A percentile compares a stretch with the other conserved stretches of the same genome.
Conservation (phyloP, 75 land plant genomes). For the Pinus tabuliformis region DNA sequence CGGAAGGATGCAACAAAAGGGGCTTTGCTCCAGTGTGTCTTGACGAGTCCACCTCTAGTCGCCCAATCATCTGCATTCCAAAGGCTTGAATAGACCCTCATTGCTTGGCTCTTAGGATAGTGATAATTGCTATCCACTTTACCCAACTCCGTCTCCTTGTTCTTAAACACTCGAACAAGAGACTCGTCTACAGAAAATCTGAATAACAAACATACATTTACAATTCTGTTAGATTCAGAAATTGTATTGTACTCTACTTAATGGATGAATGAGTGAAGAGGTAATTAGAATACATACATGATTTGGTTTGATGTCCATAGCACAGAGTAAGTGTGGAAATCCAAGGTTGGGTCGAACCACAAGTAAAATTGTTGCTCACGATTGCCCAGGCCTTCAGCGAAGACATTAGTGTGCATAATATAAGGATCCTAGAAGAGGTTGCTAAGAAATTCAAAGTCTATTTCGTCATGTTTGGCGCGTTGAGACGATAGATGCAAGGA, state of each 20-base stretch:
- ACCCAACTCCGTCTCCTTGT: conserved; percentile 19
- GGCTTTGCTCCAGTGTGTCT: neutral
- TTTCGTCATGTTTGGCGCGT: conserved; percentile 67
- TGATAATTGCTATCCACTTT: neutral
- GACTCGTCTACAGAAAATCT: conserved; percentile 49
- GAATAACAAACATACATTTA: conserved; percentile 1
- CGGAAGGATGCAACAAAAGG: neutral
- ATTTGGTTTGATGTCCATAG: conserved; percentile 30
- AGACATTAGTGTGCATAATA: conserved; percentile 74
- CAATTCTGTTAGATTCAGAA: no score
- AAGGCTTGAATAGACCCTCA: neutral
- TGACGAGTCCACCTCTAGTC: neutral
- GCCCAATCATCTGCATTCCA: conserved; percentile 31
- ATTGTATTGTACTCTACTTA: no score
- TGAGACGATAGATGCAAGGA: conserved; percentile 38
- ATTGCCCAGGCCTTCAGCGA: conserved; percentile 64
- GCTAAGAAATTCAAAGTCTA: conserved; percentile 77
- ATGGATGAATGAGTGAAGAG: neutral
- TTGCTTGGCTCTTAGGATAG: neutral
- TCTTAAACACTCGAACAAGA: conserved; percentile 40
- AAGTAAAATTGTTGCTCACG: conserved; percentile 71
- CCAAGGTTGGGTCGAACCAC: conserved; percentile 76
- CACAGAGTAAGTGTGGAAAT: conserved; percentile 54
- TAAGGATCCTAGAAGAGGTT: conserved; percentile 57
- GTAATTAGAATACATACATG: conserved; percentile 11